Conservation (phyloP, 2,329 filamentous ascomycete species). For the Exophiala bonariae region DNA sequence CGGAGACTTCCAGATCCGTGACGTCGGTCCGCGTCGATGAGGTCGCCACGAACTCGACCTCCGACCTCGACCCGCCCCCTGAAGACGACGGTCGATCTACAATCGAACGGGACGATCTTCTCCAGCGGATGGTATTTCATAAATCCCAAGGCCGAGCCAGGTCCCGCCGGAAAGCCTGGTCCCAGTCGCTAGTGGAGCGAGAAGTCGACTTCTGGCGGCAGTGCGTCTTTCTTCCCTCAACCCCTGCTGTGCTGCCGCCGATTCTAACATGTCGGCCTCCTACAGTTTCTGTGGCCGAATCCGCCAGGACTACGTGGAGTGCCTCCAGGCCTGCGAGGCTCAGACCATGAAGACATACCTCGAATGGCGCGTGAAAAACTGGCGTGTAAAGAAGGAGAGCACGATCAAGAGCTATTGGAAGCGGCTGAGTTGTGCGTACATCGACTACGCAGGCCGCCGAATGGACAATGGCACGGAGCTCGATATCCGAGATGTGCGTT, state of each 20-base stretch:
- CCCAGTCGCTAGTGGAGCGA: conserved; percentile 3
- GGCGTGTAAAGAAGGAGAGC: conserved; percentile 7
- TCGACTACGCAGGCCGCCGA: conserved; percentile 1
- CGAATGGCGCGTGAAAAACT: conserved; percentile 6
- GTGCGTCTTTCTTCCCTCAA: neutral
- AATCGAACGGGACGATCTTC: neutral
- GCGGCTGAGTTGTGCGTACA: conserved; percentile 4
- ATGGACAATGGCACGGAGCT: conserved; percentile 9
- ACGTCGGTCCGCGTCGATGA: no score
- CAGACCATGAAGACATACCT: conserved; percentile 8
- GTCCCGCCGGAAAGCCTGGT: conserved; percentile 4
- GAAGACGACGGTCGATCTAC: no score
- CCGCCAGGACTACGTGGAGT: neutral
- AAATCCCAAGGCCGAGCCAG: neutral
- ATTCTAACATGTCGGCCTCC: neutral
- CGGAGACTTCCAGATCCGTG: no score
- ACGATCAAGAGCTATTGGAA: conserved; percentile 9
- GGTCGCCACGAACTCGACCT: no score
- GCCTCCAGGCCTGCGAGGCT: neutral
- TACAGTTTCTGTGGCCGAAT: conserved; percentile 1
- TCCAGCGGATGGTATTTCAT: conserved; percentile 3
- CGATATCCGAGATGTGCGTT: conserved; percentile 1
- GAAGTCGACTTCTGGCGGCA: conserved; percentile 6
- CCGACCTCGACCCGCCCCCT: no score
- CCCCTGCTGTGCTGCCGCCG: no score